Evolutionary conservation across 139 green algal genomes (phyloP), one percentile per base, ranked within the genome.

Genomic region (Chlamydomonas sp.): DNA sequence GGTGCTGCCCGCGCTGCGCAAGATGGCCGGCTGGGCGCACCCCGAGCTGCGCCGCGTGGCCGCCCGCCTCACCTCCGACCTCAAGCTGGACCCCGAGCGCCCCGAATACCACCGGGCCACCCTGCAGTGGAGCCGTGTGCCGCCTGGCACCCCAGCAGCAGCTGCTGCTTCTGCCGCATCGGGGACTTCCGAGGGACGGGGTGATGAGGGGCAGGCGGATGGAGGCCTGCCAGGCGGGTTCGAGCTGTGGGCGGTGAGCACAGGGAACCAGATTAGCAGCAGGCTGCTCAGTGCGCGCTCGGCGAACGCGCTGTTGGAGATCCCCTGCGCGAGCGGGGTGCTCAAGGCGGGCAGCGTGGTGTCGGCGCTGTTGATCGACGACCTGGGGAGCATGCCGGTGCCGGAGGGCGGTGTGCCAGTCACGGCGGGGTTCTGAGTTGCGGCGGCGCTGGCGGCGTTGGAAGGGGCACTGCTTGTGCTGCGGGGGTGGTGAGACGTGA

Each of bases 61-160:
- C 67, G 94, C 92, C 2, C 82, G 88, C 15, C 86, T 96, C 1
- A 72, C 86, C 57, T 64, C 79, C 10, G 60, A 88, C 49, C 85
- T 98, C n/a, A 95, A 92, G 84, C 91, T 99, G 78, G 98, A 99
- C 92, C 94, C 93, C 1, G 95, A 97, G 88, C 88, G 98, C n/a
- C 97, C 98, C 3, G 98, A 99, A 93, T 99, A 99, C 92, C 97
- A 99, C 91, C 89, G 98, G 7, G 95, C 91, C 5, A 93, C 94
- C 0, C 90, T 98, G 31, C 78, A 85, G 61, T 95, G 85, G 67
- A 87, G 92, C 83, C 75, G 17, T 12, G n/a, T 62, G 71, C 81
- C 81, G 68, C 67, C 81, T 6, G 81, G 88, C 63, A 87, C 63
- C 16, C 5, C 82, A 16, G 64, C 78, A 16, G 68, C 20, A 3